Evolutionary conservation across 768 basidiomycete genomes (phyloP).

Genomic region (Termitomyces sp.): DNA sequence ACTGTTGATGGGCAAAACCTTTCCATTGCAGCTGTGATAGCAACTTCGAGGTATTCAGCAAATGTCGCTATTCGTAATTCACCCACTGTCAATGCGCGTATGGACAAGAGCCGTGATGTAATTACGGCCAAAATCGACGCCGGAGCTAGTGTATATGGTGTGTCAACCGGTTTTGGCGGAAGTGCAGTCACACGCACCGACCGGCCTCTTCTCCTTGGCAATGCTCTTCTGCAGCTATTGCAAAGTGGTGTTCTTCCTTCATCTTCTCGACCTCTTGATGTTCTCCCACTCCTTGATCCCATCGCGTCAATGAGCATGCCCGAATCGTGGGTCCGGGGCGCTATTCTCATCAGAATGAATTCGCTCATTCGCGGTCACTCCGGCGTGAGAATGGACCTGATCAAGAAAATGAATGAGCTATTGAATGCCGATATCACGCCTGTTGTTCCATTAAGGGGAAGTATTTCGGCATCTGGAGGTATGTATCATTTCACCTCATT

Average conservation of each 20-base stretch:
- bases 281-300: conserved; percentile 68
- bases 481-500: conserved; percentile 10
- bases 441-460: conserved; percentile 77
- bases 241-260: conserved; percentile 71
- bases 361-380: conserved; percentile 87
- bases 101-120: conserved; percentile 56
- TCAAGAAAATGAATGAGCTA: conserved; percentile 72
- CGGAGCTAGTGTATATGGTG: conserved; percentile 74
- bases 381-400: conserved; percentile 75
- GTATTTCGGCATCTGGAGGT: conserved; percentile 83
- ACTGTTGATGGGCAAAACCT: conserved; percentile 65
- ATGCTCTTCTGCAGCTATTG: conserved; percentile 80
- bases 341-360: conserved; percentile 84
- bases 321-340: conserved; percentile 82
- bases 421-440: conserved; percentile 71
- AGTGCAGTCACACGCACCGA: conserved; percentile 82
- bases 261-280: conserved; percentile 36
- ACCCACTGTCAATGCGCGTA: conserved; percentile 38
- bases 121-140: conserved; percentile 62
- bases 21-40: conserved; percentile 73
- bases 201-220: conserved; percentile 64
- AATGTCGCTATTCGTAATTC: conserved; percentile 47
- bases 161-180: conserved; percentile 83
- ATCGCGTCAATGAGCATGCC: conserved; percentile 70
- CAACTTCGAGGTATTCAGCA: conserved; percentile 60